Evolutionary conservation across 306 rosid genomes (phyloP).

Genomic region (Luffa aegyptiaca): DNA sequence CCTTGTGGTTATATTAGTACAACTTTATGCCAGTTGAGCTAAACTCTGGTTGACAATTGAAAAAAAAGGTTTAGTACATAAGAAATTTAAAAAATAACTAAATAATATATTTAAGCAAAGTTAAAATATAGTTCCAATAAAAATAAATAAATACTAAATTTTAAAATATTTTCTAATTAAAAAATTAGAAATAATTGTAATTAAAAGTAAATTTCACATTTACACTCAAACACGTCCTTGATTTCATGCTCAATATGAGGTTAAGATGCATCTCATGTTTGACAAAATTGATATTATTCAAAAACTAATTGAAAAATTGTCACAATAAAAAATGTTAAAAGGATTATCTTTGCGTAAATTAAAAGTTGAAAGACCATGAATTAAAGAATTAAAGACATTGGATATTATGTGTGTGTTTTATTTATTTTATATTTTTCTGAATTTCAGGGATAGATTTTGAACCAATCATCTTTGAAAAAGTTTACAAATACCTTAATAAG

Average conservation of each 20-base stretch:
- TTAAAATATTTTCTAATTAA: not conserved
- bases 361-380: not conserved
- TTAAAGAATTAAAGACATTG: not conserved
- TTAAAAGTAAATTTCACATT: not conserved
- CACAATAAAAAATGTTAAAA: not conserved
- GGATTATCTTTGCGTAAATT: not conserved
- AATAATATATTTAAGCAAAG: not conserved
- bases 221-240: not conserved
- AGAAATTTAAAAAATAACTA: not conserved
- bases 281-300: not conserved
- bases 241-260: not conserved
- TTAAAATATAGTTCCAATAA: not conserved
- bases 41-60: too few species aligned
- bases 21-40: too few species aligned
- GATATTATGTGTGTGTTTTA: not conserved
- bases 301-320: not conserved
- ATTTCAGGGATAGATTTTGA: too few species aligned
- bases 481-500: too few species aligned
- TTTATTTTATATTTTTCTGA: too few species aligned
- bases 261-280: not conserved
- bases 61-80: not conserved
- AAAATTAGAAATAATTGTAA: not conserved
- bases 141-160: not conserved
- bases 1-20: too few species aligned
- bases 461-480: too few species aligned